Conservation (phyloP, 2,329 filamentous ascomycete species). For the Trichoderma citrinoviride region DNA sequence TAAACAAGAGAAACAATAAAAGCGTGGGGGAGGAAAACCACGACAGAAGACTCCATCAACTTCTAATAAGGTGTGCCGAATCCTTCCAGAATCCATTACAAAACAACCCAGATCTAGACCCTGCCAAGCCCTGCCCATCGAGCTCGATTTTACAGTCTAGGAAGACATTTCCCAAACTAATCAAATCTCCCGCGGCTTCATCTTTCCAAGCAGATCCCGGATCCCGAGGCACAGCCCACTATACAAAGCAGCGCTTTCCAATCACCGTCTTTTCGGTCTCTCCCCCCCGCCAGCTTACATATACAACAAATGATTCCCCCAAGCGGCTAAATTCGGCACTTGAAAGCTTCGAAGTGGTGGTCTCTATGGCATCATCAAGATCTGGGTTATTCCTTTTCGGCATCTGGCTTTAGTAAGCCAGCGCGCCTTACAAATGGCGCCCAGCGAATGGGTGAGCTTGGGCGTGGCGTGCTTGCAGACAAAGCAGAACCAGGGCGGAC, state of each 20-base stretch:
- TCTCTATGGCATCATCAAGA: neutral
- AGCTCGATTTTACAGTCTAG: neutral
- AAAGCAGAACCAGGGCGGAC: neutral
- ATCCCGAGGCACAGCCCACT: neutral
- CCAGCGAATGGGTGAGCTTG: conserved; percentile 12
- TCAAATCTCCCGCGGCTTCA: neutral
- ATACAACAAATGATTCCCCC: too few species aligned
- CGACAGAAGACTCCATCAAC: neutral
- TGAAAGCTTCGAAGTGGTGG: neutral
- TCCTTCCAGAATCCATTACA: neutral
- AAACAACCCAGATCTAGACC: too few species aligned
- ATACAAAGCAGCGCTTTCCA: neutral
- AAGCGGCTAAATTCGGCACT: conserved; percentile 4
- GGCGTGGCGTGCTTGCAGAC: conserved; percentile 15
- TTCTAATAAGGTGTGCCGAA: neutral
- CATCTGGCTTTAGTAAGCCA: conserved; percentile 6
- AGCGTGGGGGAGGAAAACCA: neutral
- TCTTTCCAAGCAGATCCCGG: neutral
- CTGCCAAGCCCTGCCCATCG: too few species aligned
- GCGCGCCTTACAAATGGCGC: conserved; percentile 14
- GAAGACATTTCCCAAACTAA: neutral
- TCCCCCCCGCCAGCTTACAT: neutral
- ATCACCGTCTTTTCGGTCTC: neutral
- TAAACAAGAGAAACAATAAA: neutral
- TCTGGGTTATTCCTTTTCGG: conserved; percentile 3